Evolutionary conservation across 352 stramenopile species (phyloP).

Genomic region (Globisporangium lucens): DNA sequence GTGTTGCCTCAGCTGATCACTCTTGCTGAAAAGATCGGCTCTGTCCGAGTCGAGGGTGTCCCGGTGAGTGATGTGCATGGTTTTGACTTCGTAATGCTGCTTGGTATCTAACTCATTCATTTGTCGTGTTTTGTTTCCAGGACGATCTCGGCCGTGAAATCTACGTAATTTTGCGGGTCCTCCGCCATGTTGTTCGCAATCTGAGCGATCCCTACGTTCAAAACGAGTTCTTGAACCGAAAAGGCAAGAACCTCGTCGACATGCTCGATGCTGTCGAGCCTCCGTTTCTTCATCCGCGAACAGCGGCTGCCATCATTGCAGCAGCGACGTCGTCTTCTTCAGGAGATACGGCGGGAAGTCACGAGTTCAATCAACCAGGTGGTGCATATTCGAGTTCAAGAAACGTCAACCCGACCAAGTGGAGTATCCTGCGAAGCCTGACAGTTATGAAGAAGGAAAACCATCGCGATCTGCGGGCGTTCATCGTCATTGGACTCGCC

Average conservation of each 20-base stretch:
- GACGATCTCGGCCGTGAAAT: constrained; percentile 68
- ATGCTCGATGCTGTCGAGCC: constrained; percentile 52
- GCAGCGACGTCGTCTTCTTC: constrained; percentile 28
- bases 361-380: not conserved
- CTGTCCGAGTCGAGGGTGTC: constrained; percentile 59
- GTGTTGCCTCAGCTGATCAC: constrained; percentile 50
- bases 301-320: constrained; percentile 49
- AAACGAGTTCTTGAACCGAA: constrained; percentile 47
- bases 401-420: constrained; percentile 21
- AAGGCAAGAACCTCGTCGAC: constrained; percentile 40
- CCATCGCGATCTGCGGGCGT: constrained; percentile 50
- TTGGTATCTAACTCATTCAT: not conserved
- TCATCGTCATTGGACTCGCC: constrained; percentile 59
- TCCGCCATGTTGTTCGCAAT: constrained; percentile 58
- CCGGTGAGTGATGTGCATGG: constrained; percentile 35
- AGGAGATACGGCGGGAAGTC: constrained; percentile 3
- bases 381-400: not conserved
- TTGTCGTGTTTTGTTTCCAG: constrained; percentile 23
- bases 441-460: constrained; percentile 46
- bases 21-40: constrained; percentile 63
- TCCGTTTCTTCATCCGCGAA: constrained; percentile 63
- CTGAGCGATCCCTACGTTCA: constrained; percentile 47
- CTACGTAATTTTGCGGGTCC: constrained; percentile 63
- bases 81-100: not conserved
- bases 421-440: constrained; percentile 43